A percentile compares a stretch with the other conserved stretches of the same genome.
phyloP scores from a whole-genome alignment of 805 yeast genomes.

The Zygotorulaspora florentina region DNA sequence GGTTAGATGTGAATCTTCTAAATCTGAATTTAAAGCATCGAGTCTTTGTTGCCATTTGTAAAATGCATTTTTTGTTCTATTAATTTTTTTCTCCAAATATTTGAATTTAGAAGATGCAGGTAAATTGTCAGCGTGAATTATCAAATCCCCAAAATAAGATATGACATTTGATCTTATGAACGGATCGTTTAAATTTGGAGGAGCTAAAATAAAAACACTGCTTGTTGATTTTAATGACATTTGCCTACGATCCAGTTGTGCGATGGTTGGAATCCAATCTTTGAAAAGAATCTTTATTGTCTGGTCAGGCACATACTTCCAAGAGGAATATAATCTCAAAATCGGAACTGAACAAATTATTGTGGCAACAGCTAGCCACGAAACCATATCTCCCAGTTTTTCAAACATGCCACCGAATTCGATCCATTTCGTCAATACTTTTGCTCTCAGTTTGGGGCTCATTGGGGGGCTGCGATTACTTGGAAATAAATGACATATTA shows the following conservation, averaged over 20 bases:
- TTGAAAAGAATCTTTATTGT: conserved; percentile 57
- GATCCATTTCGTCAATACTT: conserved; percentile 76
- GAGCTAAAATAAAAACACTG: conserved; percentile 65
- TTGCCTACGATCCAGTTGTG: conserved; percentile 77
- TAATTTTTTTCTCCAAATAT: conserved; percentile 62
- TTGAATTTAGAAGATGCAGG: conserved; percentile 27
- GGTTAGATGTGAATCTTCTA: conserved; percentile 27
- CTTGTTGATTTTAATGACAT: conserved; percentile 53
- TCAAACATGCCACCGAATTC: conserved; percentile 74
- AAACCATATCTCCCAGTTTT: conserved; percentile 83
- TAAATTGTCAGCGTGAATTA: conserved; percentile 40
- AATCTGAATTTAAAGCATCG: conserved; percentile 22
- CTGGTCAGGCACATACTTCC: conserved; percentile 66
- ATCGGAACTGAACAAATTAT: conserved; percentile 78
- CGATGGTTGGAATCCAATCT: conserved; percentile 91
- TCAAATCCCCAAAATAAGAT: conserved; percentile 87
- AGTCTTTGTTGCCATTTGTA: conserved; percentile 79
- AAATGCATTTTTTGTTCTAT: conserved; percentile 65
- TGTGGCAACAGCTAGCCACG: conserved; percentile 89
- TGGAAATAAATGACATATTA: conserved; percentile 63
- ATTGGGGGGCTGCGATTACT: conserved; percentile 29
- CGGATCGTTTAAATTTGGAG: conserved; percentile 76
- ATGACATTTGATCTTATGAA: conserved; percentile 75
- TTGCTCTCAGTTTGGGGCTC: conserved; percentile 47
- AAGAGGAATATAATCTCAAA: conserved; percentile 64